Conservation (phyloP, 2,329 filamentous ascomycete genomes). For the Westerdykella aurantiaca region DNA sequence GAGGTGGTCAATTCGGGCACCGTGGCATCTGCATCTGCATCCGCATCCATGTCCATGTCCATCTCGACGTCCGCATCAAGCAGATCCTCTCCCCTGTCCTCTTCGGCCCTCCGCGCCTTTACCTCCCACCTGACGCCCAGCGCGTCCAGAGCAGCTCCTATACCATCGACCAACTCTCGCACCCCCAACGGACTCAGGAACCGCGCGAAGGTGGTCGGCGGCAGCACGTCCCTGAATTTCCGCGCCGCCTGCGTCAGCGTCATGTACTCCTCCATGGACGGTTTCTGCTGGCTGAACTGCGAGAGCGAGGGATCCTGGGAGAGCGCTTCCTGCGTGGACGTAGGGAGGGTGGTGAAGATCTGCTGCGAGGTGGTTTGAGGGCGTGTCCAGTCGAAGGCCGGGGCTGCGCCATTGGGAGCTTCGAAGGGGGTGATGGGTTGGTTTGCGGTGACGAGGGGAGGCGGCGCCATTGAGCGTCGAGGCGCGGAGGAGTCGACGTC, state of each 20-base stretch:
- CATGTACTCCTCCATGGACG: slow-evolving; percentile 62
- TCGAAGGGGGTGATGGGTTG: slow-evolving; percentile 73
- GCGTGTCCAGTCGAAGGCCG: slow-evolving; percentile 80
- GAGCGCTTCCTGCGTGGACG: slow-evolving; percentile 53
- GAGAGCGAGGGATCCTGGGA: slow-evolving; percentile 77
- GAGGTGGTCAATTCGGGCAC: too few relatives aligned
- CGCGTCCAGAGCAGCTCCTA: slow-evolving; percentile 75
- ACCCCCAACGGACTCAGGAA: slow-evolving; percentile 84
- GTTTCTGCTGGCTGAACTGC: slow-evolving; percentile 73
- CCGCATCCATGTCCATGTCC: slow-evolving; percentile 48
- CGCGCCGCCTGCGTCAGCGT: slow-evolving; percentile 84
- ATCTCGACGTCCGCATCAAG: slow-evolving; percentile 63
- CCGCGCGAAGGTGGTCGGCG: slow-evolving; percentile 76
- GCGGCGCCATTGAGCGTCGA: slow-evolving; percentile 15
- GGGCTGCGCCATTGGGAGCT: slow-evolving; percentile 46
- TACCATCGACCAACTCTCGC: slow-evolving; percentile 68
- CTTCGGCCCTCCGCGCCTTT: slow-evolving; percentile 14
- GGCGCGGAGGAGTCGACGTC: slow-evolving; percentile 55
- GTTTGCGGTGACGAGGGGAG: slow-evolving; percentile 63
- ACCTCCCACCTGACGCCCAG: slow-evolving; percentile 66
- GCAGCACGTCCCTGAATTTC: slow-evolving; percentile 85
- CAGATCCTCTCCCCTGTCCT: slow-evolving; percentile 36
- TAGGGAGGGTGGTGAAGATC: slow-evolving; percentile 29
- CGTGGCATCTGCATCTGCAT: too few relatives aligned
- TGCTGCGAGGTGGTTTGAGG: slow-evolving; percentile 40